Evolutionary conservation across 2,329 filamentous ascomycete species (phyloP).

Genomic region (Clonostachys rhizophaga): DNA sequence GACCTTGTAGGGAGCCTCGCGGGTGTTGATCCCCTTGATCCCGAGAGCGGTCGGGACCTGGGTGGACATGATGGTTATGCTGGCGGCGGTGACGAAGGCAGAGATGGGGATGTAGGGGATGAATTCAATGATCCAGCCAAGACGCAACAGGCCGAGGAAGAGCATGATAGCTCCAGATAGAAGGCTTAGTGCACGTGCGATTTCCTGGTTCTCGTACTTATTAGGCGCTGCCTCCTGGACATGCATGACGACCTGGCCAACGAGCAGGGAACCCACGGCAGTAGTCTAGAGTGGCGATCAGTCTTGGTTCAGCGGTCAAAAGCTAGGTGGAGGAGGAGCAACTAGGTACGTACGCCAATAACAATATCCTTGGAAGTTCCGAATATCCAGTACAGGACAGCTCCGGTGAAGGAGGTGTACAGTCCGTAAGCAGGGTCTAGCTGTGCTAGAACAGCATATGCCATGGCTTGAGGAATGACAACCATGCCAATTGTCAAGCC

Average conservation of each 20-base stretch:
- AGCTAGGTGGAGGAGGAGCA: not conserved
- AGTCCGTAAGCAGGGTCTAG: constrained; percentile 67
- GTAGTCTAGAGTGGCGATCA: constrained; percentile 38
- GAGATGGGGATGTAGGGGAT: constrained; percentile 45
- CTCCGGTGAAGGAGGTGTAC: constrained; percentile 80
- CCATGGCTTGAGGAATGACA: constrained; percentile 76
- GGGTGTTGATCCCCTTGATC: constrained; percentile 35
- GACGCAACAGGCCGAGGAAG: constrained; percentile 36
- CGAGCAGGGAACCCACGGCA: constrained; percentile 44
- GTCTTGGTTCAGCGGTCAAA: too few relatives aligned
- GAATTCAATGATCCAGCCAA: constrained; percentile 46
- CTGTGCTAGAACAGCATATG: constrained; percentile 69
- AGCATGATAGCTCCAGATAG: constrained; percentile 38
- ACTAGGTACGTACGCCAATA: constrained; percentile 49
- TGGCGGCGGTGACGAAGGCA: constrained; percentile 45
- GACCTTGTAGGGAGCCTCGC: constrained; percentile 37
- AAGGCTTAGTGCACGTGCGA: constrained; percentile 37
- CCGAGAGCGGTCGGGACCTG: constrained; percentile 40
- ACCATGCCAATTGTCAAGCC: constrained; percentile 55
- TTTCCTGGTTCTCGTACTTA: constrained; percentile 26
- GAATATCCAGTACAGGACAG: constrained; percentile 78
- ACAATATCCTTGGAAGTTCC: constrained; percentile 84
- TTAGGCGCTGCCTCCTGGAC: constrained; percentile 26
- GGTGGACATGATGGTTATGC: constrained; percentile 43
- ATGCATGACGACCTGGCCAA: constrained; percentile 36